Base-by-base conservation (phyloP, 1,139 yeast species). In the Entelexis paramagnoliae region DNA sequence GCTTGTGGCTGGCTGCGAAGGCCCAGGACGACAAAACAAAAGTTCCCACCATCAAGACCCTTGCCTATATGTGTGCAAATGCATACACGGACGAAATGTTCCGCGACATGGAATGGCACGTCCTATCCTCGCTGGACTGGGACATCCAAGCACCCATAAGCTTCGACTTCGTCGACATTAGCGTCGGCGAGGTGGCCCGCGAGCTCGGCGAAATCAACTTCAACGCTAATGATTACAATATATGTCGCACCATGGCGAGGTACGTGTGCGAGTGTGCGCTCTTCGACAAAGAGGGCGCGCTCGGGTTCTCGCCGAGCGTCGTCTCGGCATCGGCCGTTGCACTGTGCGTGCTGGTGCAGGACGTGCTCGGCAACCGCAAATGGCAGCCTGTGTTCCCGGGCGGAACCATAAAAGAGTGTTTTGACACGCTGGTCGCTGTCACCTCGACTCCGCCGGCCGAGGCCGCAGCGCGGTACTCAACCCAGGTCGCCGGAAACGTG, bases 1-100 rank as follows among this genome's bases (percentile, higher is more conserved):
- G 96, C 5, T 73, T 91, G 51, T 89, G 97, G 96, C 80, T 91
- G 46, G 96, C 97, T 8, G 87, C 95, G 51, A 91, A 91, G 68
- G 86, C 84, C 66, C 88, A 86, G 63, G 96, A 88, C 67, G 84
- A 84, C 64, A 89, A 89, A 68, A 76, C 79, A 53, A 72, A 86
- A 53, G 88, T 87, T 4, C 96, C 96, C 30, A 81, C 91, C 1
- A 73, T 88, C 52, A 75, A 78, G 51, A 96, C 88, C 63, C 75
- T 89, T 59, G 75, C 83, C 20, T 71, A 79, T 59, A 78, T 87
- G 81, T 86, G 96, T 68, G 77, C 95, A 56, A 79, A 80, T 62
- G 87, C 88, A 14, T 89, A 87, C 65, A 95, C 87, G 59, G 83
- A 81, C 59, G 82, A 83, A 56, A 87, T 89, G 94, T 88, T 91